Evolutionary conservation across 1,139 yeast species (phyloP), one percentile per base, ranked within the genome.

Genomic region (Arxiozyma bovina): DNA sequence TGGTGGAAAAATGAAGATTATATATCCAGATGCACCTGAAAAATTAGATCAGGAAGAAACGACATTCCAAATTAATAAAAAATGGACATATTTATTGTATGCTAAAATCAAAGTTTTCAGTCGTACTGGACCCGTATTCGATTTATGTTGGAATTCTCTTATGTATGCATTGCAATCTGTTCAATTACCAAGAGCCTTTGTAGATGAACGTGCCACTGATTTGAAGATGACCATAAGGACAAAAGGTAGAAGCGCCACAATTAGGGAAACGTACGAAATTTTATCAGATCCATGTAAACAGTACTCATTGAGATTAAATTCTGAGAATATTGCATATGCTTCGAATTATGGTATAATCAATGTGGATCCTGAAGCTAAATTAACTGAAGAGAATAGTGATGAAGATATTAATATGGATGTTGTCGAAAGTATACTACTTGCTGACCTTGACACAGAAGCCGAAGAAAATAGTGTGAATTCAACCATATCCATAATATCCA

Each of bases 91-190:
- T 70, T 88, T 85, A 17, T 69, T 90, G 45, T 82, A 81, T 64
- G 91, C 93, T 7, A 83, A 84, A 62, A 75, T 90, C 50, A 85
- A 86, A 62, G 89, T 90, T 1, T 82, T 88, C 63, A 85, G 94
- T 53, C 78, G 93, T 54, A 76, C 88, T 2, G 96, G 96, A 0
- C 94, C 96, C 3, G 73, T 87, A 41, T 83, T 82, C 63, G 97
- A 89, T 64, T 72, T 85, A 22, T 85, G 89, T 54, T 87, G 90
- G 82, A 79, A 79, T 38, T 80, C 93, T 4, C 70, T 88, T 41
- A 65, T 86, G 21, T 74, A 78, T 34, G 95, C 96, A 1, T 72
- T 91, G 55, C 69, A 76, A 51, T 74, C 77, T 53, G 79, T 85
- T 1, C 72, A 73, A 57, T 73, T 91, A 30, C 98, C 98, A 1